Conservation (phyloP, 805 yeast species). For the Spencermartinsiella europaea region DNA sequence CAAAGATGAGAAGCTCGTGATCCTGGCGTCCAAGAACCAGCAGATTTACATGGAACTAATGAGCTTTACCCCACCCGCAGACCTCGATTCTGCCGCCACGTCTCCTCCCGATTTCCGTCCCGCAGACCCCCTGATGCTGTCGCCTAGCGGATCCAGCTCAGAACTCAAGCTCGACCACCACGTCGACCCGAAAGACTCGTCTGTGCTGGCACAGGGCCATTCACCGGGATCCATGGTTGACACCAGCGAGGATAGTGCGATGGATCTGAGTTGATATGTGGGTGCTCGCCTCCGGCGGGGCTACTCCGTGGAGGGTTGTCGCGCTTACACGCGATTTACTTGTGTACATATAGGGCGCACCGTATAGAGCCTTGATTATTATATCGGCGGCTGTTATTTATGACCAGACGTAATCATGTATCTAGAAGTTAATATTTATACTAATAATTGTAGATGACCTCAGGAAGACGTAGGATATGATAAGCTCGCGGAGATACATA, state of each 20-base stretch:
- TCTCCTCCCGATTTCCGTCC: neutral
- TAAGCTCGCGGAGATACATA: no score
- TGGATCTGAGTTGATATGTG: no score
- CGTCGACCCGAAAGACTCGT: neutral
- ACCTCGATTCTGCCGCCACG: neutral
- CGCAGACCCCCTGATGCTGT: neutral
- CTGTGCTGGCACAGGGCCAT: neutral
- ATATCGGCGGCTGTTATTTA: no score
- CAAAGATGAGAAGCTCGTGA: conserved; percentile 35
- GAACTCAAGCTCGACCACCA: neutral
- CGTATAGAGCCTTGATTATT: no score
- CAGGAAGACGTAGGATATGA: no score
- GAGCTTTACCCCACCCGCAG: conserved; percentile 30
- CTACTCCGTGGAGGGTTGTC: no score
- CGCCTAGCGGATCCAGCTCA: neutral
- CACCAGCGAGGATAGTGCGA: neutral
- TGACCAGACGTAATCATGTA: no score
- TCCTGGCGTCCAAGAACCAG: conserved; percentile 31
- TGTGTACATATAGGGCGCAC: no score
- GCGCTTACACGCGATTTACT: no score
- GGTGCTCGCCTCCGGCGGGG: no score
- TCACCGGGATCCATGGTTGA: neutral
- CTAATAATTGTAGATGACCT: no score
- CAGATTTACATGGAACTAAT: conserved; percentile 34
- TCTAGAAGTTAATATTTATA: no score